Evolutionary conservation across 441 rosid genomes (phyloP).

Genomic region (Adansonia gregorii): DNA sequence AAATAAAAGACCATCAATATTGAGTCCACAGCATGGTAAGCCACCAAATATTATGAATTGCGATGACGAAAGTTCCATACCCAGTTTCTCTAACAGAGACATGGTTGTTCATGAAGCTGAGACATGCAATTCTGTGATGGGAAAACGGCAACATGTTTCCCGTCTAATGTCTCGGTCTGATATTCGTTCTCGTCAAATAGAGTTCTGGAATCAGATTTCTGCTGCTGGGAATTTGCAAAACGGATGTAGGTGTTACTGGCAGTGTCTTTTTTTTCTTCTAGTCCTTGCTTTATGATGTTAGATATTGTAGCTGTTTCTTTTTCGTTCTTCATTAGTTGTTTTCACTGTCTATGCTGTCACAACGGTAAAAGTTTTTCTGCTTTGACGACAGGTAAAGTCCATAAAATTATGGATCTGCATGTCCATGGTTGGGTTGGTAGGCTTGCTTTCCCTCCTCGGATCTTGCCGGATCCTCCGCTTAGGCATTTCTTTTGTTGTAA

Average conservation of each 20-base stretch:
- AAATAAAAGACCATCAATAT: not conserved
- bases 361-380: not conserved
- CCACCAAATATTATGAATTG: not conserved
- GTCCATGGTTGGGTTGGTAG: conserved; percentile 34
- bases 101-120: not conserved
- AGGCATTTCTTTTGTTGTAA: conserved; percentile 26
- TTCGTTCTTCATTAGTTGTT: not conserved
- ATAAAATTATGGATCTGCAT: not conserved
- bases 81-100: not conserved
- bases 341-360: not conserved
- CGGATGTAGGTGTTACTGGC: not conserved
- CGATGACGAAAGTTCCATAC: conserved; percentile 2
- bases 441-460: conserved; percentile 24
- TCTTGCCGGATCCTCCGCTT: conserved; percentile 2
- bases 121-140: not conserved
- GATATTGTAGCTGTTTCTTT: not conserved
- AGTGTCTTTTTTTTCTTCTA: not conserved
- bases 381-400: not conserved
- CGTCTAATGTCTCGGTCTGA: conserved; percentile 1
- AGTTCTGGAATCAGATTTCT: conserved; percentile 7
- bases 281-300: conserved; percentile 27
- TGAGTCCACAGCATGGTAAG: not conserved
- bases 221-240: not conserved
- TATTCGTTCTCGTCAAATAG: conserved; percentile 13
- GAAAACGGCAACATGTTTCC: conserved; percentile 7